Percentiles rank a stretch among this genome's conserved stretches.
Conservation (phyloP, 345 rosid genomes). For the Eucalyptus cloeziana region DNA sequence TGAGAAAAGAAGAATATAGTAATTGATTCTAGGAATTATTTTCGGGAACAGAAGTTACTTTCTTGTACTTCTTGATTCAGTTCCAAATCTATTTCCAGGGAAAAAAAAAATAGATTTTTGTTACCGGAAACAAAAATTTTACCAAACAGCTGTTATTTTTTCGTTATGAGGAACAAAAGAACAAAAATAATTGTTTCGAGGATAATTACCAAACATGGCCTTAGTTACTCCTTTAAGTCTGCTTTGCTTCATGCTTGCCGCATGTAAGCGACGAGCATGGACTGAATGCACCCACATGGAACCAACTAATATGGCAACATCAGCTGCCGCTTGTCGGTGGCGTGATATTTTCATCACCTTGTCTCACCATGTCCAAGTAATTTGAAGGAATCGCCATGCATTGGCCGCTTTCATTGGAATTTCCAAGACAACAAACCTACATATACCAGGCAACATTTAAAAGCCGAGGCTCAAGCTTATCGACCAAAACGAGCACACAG, state of each 20-base stretch:
- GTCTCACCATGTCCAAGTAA: not conserved
- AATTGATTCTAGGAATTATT: rapidly evolving
- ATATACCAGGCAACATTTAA: not conserved
- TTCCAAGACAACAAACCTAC: not conserved
- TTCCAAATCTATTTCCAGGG: rapidly evolving
- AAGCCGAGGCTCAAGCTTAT: not conserved
- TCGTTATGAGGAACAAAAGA: rapidly evolving
- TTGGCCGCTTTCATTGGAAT: not conserved
- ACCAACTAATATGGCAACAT: not conserved
- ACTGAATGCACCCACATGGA: not conserved
- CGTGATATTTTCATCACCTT: not conserved
- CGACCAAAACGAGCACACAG: not conserved
- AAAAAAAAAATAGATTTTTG: too few species aligned
- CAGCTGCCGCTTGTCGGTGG: not conserved
- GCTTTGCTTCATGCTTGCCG: not conserved
- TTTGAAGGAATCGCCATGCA: not conserved
- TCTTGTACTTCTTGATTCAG: too few species aligned
- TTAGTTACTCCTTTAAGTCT: not conserved
- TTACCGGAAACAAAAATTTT: too few species aligned
- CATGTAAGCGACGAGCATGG: not conserved
- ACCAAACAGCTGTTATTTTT: rapidly evolving
- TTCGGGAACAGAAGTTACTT: rapidly evolving
- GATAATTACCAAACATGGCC: too few species aligned
- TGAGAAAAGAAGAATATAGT: too few species aligned
- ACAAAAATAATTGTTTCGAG: rapidly evolving